Percentiles rank a stretch among this genome's conserved stretches.
phyloP scores from a whole-genome alignment of 331 rosid species.

The Ulmus americana region DNA sequence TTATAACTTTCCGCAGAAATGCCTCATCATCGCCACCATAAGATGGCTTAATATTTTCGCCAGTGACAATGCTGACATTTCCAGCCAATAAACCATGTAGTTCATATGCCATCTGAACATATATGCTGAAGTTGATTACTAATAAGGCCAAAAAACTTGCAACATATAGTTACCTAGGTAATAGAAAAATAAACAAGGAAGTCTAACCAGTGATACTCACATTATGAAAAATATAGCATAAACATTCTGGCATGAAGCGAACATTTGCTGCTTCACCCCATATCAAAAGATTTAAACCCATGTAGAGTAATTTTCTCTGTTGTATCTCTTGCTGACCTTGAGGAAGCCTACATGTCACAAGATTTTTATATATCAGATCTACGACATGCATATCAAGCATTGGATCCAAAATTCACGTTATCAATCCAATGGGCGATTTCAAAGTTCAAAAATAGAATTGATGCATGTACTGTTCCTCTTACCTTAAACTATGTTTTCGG shows the following conservation, averaged over 20 bases:
- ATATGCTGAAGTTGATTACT: slow-evolving; percentile 13
- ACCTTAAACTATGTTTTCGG: slow-evolving; percentile 82
- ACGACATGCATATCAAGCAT: slow-evolving; percentile 6
- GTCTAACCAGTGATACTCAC: slow-evolving; percentile 33
- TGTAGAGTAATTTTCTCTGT: slow-evolving; percentile 82
- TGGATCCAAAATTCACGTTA: slow-evolving; percentile 8
- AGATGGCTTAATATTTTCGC: slow-evolving; percentile 97
- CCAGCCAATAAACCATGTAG: slow-evolving; percentile 96
- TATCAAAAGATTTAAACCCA: slow-evolving; percentile 86
- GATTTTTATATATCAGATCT: slow-evolving; percentile 17
- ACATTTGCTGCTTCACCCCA: slow-evolving; percentile 96
- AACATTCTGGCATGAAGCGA: slow-evolving; percentile 93
- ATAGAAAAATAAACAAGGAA: slow-evolving; percentile 6
- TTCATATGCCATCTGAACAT: slow-evolving; percentile 86
- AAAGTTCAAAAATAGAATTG: slow-evolving; percentile 1
- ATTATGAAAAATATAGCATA: slow-evolving; percentile 86
- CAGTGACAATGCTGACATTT: slow-evolving; percentile 95
- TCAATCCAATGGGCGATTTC: not conserved
- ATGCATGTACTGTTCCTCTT: slow-evolving; percentile 24
- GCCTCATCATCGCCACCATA: slow-evolving; percentile 99
- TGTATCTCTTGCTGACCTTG: slow-evolving; percentile 75
- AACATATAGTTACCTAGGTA: not conserved
- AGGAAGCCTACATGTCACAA: slow-evolving; percentile 52
- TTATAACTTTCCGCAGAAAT: slow-evolving; percentile 80
- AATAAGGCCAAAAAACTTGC: not conserved